Conservation (phyloP, 257 asterid species). For the Solanum dulcamara region DNA sequence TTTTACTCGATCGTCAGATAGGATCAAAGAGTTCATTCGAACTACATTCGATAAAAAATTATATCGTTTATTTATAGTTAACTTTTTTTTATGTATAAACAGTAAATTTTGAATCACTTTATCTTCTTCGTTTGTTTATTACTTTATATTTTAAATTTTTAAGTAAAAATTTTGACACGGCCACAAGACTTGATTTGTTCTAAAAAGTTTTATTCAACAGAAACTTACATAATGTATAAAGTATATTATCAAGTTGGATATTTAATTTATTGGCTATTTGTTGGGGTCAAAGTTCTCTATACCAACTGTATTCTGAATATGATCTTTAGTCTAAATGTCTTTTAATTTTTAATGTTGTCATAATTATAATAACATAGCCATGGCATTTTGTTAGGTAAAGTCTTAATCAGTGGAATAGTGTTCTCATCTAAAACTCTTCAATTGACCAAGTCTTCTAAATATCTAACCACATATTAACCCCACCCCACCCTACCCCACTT, state of each 20-base stretch:
- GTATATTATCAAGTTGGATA: conserved; percentile 4
- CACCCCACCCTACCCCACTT: background rate
- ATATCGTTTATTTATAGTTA: too few species aligned
- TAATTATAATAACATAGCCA: background rate
- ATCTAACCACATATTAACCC: background rate
- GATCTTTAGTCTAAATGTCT: background rate
- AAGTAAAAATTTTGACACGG: background rate
- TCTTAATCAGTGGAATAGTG: background rate
- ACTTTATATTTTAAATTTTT: too few species aligned
- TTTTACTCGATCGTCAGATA: too few species aligned
- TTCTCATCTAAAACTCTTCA: background rate
- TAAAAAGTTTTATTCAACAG: conserved; percentile 5
- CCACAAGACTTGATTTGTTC: background rate
- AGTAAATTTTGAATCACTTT: too few species aligned
- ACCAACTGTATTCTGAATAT: background rate
- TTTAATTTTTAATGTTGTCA: background rate
- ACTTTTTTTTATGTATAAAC: background rate
- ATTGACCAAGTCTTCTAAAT: conserved; percentile 13
- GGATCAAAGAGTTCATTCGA: too few species aligned
- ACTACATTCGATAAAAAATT: too few species aligned
- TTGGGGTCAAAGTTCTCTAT: conserved; percentile 7
- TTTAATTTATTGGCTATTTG: conserved; percentile 13
- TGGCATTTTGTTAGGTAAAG: conserved; percentile 5
- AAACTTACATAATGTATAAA: background rate
- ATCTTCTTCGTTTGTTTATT: too few species aligned